Conservation (phyloP, 768 basidiomycete genomes). For the Suillus occidentalis region DNA sequence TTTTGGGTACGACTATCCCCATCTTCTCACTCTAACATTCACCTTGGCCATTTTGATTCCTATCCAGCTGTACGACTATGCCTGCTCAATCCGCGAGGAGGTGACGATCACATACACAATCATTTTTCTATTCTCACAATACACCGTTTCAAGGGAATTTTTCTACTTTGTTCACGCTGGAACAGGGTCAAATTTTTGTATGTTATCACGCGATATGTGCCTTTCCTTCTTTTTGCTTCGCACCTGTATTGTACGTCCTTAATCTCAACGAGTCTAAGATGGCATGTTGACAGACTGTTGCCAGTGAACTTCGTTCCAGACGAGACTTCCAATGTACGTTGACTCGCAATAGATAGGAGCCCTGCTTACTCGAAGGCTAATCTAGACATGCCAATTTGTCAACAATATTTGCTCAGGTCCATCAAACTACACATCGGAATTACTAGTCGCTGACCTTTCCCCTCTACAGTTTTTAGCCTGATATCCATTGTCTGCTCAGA, state of each 20-base stretch:
- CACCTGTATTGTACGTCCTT: constrained; percentile 7
- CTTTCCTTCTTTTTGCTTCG: constrained; percentile 5
- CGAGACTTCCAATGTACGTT: background rate
- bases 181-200: constrained; percentile 2
- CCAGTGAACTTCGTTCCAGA: background rate
- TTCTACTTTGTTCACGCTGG: constrained; percentile 4
- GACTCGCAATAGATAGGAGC: too few species aligned
- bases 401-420: constrained; percentile 6
- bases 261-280: background rate
- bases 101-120: background rate
- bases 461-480: constrained; percentile 1
- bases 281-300: background rate
- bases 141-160: background rate
- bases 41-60: background rate
- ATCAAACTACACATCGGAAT: background rate
- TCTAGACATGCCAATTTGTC: constrained; percentile 4
- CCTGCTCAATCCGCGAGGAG: constrained; percentile 1
- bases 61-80: constrained; percentile 6
- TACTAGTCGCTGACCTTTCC: background rate
- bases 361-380: background rate
- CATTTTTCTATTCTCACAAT: background rate
- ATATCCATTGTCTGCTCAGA: constrained; percentile 8
- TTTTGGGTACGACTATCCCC: constrained; percentile 4
- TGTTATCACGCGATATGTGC: constrained; percentile 5
- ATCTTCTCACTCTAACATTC: background rate